A percentile compares a stretch with the other conserved stretches of the same genome.
These are phyloP conservation scores for Ophiostoma triangulosporum DNA, from an alignment of 2,329 filamentous ascomycete genomes.

Conservation along the genomic window DNA sequence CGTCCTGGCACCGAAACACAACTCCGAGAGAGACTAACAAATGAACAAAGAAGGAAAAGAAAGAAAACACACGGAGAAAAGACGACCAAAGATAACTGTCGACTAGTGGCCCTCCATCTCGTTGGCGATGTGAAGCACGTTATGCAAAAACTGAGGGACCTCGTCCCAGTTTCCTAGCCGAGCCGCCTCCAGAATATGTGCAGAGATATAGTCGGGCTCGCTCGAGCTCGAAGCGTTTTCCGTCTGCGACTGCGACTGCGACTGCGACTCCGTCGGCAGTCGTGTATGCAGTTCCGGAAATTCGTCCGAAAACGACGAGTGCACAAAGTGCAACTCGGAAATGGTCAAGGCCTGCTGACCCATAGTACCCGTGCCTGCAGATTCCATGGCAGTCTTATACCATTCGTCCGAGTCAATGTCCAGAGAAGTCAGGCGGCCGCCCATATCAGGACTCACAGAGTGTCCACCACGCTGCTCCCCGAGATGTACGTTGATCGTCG, in stretches of 20 bases:
- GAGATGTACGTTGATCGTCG: conserved; percentile 45
- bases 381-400: conserved; percentile 56
- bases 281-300: background rate
- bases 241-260: background rate
- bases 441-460: conserved; percentile 48
- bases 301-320: background rate
- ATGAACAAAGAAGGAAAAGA: background rate
- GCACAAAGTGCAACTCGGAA: conserved; percentile 21
- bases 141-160: conserved; percentile 42
- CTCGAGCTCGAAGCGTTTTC: no score
- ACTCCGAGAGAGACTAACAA: background rate
- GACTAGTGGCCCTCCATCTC: conserved; percentile 26
- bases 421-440: conserved; percentile 42
- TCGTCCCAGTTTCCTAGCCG: conserved; percentile 43
- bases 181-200: conserved; percentile 40
- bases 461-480: conserved; percentile 53
- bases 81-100: no score
- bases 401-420: conserved; percentile 66
- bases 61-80: background rate
- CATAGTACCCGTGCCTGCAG: conserved; percentile 39
- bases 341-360: conserved; percentile 25
- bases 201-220: conserved; percentile 27
- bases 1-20: background rate
- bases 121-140: conserved; percentile 28
- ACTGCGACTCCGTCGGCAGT: background rate